Evolutionary conservation across 2,329 filamentous ascomycete genomes (phyloP).

Genomic region (Penicillium sp.): DNA sequence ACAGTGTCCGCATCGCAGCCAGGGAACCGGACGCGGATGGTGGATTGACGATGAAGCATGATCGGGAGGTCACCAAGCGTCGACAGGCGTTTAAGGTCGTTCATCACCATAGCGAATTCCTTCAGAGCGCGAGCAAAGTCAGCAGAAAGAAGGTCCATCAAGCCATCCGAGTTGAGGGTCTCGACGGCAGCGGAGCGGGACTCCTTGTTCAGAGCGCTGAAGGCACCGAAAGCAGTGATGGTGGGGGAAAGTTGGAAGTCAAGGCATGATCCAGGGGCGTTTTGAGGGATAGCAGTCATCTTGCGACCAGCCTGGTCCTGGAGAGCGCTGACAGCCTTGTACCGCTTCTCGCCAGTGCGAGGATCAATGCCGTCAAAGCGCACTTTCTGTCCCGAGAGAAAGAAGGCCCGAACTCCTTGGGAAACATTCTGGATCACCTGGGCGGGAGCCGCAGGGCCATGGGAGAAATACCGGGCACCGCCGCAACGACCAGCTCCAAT

Average conservation of each 20-base stretch:
- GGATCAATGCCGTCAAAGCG: slow-evolving; percentile 75
- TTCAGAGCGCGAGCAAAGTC: slow-evolving; percentile 86
- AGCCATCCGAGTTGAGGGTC: slow-evolving; percentile 73
- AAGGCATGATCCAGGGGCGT: slow-evolving; percentile 70
- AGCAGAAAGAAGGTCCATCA: slow-evolving; percentile 76
- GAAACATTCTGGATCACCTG: slow-evolving; percentile 96
- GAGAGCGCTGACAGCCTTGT: slow-evolving; percentile 68
- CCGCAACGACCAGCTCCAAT: slow-evolving; percentile 64
- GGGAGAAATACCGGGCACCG: slow-evolving; percentile 82
- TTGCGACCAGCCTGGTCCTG: slow-evolving; percentile 69
- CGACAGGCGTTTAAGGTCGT: slow-evolving; percentile 74
- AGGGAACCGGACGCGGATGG: slow-evolving; percentile 78
- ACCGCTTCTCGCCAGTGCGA: slow-evolving; percentile 67
- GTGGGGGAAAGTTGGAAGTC: slow-evolving; percentile 87
- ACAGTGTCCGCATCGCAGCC: slow-evolving; percentile 82
- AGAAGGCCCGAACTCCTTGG: slow-evolving; percentile 84
- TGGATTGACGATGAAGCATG: slow-evolving; percentile 61
- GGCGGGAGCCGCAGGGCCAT: slow-evolving; percentile 75
- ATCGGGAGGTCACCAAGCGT: slow-evolving; percentile 79
- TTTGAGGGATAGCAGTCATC: slow-evolving; percentile 53
- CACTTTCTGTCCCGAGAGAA: slow-evolving; percentile 82
- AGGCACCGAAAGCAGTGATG: slow-evolving; percentile 76
- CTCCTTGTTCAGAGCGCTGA: slow-evolving; percentile 44
- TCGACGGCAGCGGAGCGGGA: slow-evolving; percentile 35
- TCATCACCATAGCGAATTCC: slow-evolving; percentile 72